Conservation (phyloP, 2,329 filamentous ascomycete species). For the Pyricularia sp. region DNA sequence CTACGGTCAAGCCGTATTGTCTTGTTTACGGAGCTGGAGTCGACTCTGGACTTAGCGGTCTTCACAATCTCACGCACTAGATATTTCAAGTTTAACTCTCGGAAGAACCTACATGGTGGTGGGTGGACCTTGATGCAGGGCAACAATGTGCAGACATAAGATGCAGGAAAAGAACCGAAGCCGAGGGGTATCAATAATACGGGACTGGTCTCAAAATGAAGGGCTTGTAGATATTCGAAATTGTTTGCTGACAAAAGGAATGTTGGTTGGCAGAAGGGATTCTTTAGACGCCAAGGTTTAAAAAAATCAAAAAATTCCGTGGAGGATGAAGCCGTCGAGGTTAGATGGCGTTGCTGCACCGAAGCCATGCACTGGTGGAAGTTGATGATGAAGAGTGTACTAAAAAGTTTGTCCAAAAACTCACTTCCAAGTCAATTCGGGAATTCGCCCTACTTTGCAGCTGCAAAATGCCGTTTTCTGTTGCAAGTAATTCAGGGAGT, state of each 20-base stretch:
- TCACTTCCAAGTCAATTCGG: not conserved
- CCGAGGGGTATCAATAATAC: not conserved
- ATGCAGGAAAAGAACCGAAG: not conserved
- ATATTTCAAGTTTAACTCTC: not conserved
- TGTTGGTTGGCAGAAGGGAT: not conserved
- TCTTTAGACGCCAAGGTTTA: not conserved
- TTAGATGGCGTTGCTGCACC: not conserved
- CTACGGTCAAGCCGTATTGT: not conserved
- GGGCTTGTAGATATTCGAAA: not conserved
- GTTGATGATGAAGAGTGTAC: not conserved
- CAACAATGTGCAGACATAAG: not conserved
- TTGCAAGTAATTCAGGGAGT: not conserved
- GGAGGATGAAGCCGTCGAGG: not conserved
- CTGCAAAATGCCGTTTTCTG: not conserved
- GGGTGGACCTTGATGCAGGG: not conserved
- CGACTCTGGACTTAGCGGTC: not conserved
- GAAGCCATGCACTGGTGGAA: not conserved
- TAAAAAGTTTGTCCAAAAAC: not conserved
- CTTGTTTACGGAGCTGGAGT: not conserved
- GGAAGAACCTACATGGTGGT: not conserved
- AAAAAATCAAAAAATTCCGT: too few species aligned
- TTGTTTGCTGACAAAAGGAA: not conserved
- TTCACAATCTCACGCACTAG: not conserved
- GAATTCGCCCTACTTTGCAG: not conserved
- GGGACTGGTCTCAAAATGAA: not conserved